phyloP scores from a whole-genome alignment of 2,329 filamentous ascomycete species.

The Ceratocystis huliohia region DNA sequence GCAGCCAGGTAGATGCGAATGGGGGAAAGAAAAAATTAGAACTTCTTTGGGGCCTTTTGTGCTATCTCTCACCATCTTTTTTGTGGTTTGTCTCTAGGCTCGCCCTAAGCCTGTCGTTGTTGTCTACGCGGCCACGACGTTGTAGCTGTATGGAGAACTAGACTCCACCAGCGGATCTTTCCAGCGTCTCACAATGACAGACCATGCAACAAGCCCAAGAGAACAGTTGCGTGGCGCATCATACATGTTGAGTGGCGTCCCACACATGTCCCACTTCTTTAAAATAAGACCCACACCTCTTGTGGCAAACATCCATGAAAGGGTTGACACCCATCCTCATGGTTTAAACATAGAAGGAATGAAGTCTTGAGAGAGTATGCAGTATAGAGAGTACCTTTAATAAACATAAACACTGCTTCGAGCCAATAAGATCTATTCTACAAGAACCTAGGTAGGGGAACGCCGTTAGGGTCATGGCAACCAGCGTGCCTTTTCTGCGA shows the following conservation, averaged over 20 bases:
- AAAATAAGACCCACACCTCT: too few relatives aligned
- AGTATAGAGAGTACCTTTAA: too few relatives aligned
- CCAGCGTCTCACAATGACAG: slow-evolving; percentile 2
- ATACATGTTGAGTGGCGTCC: too few relatives aligned
- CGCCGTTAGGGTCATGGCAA: not conserved
- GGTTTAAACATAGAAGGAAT: too few relatives aligned
- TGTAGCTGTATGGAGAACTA: not conserved
- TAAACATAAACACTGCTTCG: too few relatives aligned
- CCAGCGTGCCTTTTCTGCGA: too few relatives aligned
- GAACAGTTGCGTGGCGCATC: too few relatives aligned
- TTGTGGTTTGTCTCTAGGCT: not conserved
- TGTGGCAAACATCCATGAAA: too few relatives aligned
- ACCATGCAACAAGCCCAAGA: not conserved
- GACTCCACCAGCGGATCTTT: not conserved
- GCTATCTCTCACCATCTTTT: not conserved
- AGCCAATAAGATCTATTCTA: too few relatives aligned
- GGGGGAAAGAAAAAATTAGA: not conserved
- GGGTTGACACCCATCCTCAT: too few relatives aligned
- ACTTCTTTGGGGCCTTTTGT: not conserved
- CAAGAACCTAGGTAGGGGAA: not conserved
- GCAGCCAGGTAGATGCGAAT: not conserved
- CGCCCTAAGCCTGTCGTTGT: not conserved
- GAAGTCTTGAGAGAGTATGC: too few relatives aligned
- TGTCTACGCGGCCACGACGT: not conserved
- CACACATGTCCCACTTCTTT: too few relatives aligned